Evolutionary conservation across 2,329 filamentous ascomycete genomes (phyloP), one percentile per base, ranked within the genome.

Genomic region (Arthroderma sp.): DNA sequence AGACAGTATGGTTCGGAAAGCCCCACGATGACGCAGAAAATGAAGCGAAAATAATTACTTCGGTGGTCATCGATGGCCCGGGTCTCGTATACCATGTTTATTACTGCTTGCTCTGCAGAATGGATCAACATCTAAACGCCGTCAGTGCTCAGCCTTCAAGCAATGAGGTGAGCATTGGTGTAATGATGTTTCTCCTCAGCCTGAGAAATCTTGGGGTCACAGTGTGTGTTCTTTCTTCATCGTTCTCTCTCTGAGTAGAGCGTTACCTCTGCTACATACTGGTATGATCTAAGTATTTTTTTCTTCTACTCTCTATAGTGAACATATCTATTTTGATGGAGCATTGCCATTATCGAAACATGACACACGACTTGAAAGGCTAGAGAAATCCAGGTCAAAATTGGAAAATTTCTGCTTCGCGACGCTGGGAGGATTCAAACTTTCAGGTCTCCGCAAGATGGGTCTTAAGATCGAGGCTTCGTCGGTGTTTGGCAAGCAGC

Each of bases 311-410:
- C 9, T 27, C 3, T 7, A 30, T 52, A 84, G 80, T 52, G 66
- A 75, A 47, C 77, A 72, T 39, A 83, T 95, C 43, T 87, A 82
- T 59, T 95, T 96, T 55, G 89, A 96, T 60, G 87, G 87, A 9
- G 80, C 77, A 45, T 70, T 96, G 1, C 89, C 89, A 0, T 47
- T 59, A 0, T 62, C 69, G 4, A 94, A 94, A 58, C 70, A 72
- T 31, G 59, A 65, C 0, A 75, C 78, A 5, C 75, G 86, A 4
- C 64, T 80, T 42, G 61, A 72, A 6, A 73, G 86, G 31, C 68
- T 83, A 32, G 66, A 77, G 41, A 71, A 68, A 15, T 75, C 70
- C 22, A 75, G 82, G 5, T 63, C 66, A 3, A 70, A 75, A 22
- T 64, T 88, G 22, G 69, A 72, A 34, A 60, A 63, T 2, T 68